Conservation (phyloP, 805 yeast species). For the Metschnikowia corniflorae region DNA sequence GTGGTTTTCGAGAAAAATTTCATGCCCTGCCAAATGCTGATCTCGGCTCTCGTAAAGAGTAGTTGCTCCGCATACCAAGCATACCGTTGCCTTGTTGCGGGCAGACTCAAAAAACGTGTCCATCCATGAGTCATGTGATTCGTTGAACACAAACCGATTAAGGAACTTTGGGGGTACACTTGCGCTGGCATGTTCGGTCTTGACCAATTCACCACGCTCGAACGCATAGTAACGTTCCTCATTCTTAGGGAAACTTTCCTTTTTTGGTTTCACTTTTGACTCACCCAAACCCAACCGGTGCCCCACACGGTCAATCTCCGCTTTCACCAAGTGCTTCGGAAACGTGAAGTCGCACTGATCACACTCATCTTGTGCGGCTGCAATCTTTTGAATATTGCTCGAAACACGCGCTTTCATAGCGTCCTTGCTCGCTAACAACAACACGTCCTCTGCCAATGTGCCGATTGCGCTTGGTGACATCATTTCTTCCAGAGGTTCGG, state of each 20-base stretch:
- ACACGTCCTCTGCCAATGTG: constrained; percentile 17
- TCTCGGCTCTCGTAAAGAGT: neutral
- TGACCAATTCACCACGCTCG: neutral
- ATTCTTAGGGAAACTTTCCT: neutral
- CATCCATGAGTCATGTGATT: neutral
- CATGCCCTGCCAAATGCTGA: constrained; percentile 9
- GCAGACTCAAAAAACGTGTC: constrained; percentile 1
- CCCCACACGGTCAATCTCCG: constrained; percentile 1
- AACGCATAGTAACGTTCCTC: neutral
- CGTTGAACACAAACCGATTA: neutral
- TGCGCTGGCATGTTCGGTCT: neutral
- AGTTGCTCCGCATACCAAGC: constrained; percentile 2
- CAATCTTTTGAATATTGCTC: constrained; percentile 6
- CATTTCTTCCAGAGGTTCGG: constrained; percentile 8
- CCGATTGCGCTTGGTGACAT: constrained; percentile 11
- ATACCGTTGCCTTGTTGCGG: neutral
- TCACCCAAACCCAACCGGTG: neutral
- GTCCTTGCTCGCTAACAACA: constrained; percentile 14
- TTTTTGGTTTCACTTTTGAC: neutral
- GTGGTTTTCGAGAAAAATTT: constrained; percentile 4
- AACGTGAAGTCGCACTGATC: constrained; percentile 23
- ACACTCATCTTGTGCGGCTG: constrained; percentile 19
- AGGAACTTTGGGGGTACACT: constrained; percentile 4
- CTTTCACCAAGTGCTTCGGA: constrained; percentile 20
- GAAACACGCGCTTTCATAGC: constrained; percentile 11